phyloP scores from a whole-genome alignment of 1,139 yeast genomes.

The Geotrichum cucujoidarum region DNA sequence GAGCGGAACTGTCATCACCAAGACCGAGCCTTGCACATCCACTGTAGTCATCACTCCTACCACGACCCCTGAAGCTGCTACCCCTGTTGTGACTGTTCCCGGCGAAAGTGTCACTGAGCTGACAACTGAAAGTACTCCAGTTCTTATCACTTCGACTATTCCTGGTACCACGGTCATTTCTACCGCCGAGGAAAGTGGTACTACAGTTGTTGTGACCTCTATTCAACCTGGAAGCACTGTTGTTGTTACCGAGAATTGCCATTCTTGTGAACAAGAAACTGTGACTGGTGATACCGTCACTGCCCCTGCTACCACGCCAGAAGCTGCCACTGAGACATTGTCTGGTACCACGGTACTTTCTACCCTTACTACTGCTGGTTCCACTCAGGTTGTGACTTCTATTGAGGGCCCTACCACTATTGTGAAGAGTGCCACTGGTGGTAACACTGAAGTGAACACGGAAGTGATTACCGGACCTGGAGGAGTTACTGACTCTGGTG shows the following conservation, averaged over 20 bases:
- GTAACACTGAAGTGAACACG: neutral
- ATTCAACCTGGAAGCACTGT: neutral
- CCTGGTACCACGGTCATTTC: neutral
- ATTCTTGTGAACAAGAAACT: neutral
- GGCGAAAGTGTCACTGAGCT: neutral
- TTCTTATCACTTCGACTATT: neutral
- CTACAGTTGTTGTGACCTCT: neutral
- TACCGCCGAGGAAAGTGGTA: neutral
- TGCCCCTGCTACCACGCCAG: slow-evolving; percentile 1
- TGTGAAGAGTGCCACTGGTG: no score
- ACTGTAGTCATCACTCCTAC: slow-evolving; percentile 1
- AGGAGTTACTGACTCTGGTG: slow-evolving; percentile 1
- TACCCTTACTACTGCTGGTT: neutral
- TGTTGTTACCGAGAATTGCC: neutral
- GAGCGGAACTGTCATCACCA: neutral
- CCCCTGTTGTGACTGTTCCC: neutral
- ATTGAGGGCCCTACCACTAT: neutral
- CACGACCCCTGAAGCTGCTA: neutral
- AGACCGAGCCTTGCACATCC: neutral
- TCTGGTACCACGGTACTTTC: neutral
- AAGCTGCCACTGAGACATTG: neutral
- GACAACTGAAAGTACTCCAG: neutral
- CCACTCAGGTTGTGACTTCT: neutral
- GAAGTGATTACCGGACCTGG: neutral
- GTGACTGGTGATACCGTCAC: neutral